Evolutionary conservation across 352 stramenopile genomes (phyloP), one percentile per base, ranked within the genome.

Genomic region (Pythium plurisporium): DNA sequence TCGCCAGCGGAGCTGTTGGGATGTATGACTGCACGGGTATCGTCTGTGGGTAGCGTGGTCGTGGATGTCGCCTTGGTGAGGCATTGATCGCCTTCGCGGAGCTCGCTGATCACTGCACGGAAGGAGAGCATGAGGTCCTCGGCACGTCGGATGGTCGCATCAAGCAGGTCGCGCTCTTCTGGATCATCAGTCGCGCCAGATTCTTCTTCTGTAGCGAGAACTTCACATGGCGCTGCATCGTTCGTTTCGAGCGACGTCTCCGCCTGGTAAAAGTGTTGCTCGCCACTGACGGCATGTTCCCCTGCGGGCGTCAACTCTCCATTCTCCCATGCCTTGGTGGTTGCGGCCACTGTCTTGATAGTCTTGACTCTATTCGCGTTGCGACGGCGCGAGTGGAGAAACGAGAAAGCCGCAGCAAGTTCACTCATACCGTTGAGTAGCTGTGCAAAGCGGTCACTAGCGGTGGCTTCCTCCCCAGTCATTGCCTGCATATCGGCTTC

Each of bases 51-150:
- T 0, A 66, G 44, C 37, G 59, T 43, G 19, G 59, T 53, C 34
- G 59, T 66, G 3, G 59, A 66, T n/a, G 59, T 66, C 1, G 59
- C 49, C 27, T 65, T 65, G 1, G 49, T 55, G 31, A 65, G 38
- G 20, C 40, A 42, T 4, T 41, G 23, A 2, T 53, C 46, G 17
- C 14, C 5, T 5, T 25, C 2, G 12, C 55, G 57, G 1, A 69
- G 25, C 1, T 69, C 61, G 41, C 29, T 30, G 9, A 69, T 64
- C 11, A 42, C 61, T 14, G 48, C 38, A 9, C 34, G 45, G 42
- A 69, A 64, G 33, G 54, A 61, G 12, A n/a, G 30, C 19, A 69
- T 43, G 26, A 69, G 34, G 17, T 59, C 53, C 43, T 69, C 61
- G 2, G 61, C 61, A 11, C 26, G 54, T 3, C 44, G 41, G 23